These are phyloP conservation scores for Colletotrichum chrysophilum DNA, from an alignment of 2,329 filamentous ascomycete genomes.

Conservation along the genomic window DNA sequence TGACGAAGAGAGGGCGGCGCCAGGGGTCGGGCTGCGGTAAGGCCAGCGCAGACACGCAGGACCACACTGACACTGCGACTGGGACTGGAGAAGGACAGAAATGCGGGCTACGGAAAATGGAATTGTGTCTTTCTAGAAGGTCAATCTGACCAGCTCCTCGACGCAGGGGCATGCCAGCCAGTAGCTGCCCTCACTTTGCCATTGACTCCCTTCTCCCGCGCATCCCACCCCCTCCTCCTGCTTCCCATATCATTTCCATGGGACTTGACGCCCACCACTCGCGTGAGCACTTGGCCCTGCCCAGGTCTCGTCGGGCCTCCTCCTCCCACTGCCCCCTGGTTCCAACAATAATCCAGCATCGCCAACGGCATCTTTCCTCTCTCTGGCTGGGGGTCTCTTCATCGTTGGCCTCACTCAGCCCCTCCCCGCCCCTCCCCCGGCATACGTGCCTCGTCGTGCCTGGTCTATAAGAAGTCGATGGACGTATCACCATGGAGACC, in stretches of 20 bases:
- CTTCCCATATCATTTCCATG: neutral
- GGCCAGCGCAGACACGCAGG: neutral
- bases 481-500: slow-evolving; percentile 11
- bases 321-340: neutral
- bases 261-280: neutral
- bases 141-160: neutral
- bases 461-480: slow-evolving; percentile 11
- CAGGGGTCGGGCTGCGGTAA: neutral
- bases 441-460: neutral
- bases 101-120: neutral
- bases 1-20: neutral
- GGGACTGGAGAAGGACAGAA: neutral
- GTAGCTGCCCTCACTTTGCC: neutral
- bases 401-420: slow-evolving; percentile 17
- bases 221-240: neutral
- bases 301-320: neutral
- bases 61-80: neutral
- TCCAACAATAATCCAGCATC: slow-evolving; percentile 7
- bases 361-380: neutral
- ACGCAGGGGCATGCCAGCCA: slow-evolving; percentile 2
- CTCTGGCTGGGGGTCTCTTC: neutral
- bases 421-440: neutral
- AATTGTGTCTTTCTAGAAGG: slow-evolving; percentile 18
- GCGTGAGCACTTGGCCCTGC: neutral
- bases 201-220: neutral